Evolutionary conservation across 805 yeast species (phyloP).

Genomic region (Nematodospora valgi): DNA sequence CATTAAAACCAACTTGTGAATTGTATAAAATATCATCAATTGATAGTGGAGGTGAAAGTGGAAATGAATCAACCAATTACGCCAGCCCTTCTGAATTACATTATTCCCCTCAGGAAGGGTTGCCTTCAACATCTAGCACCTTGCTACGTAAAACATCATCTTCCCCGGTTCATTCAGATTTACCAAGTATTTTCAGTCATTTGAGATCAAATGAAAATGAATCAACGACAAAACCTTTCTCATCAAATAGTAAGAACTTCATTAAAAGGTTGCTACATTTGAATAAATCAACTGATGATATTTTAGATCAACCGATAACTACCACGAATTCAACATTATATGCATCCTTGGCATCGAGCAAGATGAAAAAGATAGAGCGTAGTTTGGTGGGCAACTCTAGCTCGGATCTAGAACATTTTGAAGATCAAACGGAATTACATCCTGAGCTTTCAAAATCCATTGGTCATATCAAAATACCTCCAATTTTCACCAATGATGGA

Average conservation of each 20-base stretch:
- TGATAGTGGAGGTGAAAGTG: slow-evolving; percentile 1
- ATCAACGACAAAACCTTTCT: background rate
- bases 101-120: too few species aligned
- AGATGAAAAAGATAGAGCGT: slow-evolving; percentile 4
- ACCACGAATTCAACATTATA: background rate
- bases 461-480: slow-evolving; percentile 33
- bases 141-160: slow-evolving; percentile 7
- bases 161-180: slow-evolving; percentile 21
- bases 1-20: too few species aligned
- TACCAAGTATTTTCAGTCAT: slow-evolving; percentile 19
- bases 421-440: slow-evolving; percentile 11
- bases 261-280: slow-evolving; percentile 12
- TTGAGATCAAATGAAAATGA: slow-evolving; percentile 19
- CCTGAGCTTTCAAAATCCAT: slow-evolving; percentile 12
- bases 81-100: slow-evolving; percentile 10
- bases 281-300: slow-evolving; percentile 12
- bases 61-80: background rate
- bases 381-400: slow-evolving; percentile 1
- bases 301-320: background rate
- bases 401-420: slow-evolving; percentile 1
- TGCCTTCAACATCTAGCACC: background rate
- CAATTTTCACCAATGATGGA: slow-evolving; percentile 53
- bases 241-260: slow-evolving; percentile 6
- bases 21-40: slow-evolving; percentile 2
- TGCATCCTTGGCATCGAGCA: background rate